Evolutionary conservation across 2,329 filamentous ascomycete species (phyloP).

Genomic region (Botrytis porri): DNA sequence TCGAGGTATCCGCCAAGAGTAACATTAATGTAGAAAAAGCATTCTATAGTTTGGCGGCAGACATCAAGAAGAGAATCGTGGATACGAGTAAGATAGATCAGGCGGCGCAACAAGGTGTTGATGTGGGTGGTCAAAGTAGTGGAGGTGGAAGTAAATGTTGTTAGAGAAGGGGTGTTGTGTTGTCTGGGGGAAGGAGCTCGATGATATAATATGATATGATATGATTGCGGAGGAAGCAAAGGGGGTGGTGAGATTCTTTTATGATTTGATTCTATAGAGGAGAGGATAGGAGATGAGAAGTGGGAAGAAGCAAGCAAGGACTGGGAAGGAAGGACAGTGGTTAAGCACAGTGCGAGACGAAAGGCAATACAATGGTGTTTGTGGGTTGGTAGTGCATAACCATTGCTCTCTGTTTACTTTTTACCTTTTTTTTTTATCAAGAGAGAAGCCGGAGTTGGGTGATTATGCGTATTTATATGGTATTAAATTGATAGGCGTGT

Average conservation of each 20-base stretch:
- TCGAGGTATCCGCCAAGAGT: slow-evolving; percentile 97
- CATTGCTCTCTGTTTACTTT: slow-evolving; percentile 22
- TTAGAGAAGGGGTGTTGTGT: slow-evolving; percentile 45
- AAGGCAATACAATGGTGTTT: slow-evolving; percentile 17
- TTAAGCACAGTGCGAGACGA: background rate
- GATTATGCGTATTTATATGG: slow-evolving; percentile 20
- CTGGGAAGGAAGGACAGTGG: background rate
- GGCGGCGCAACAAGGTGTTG: slow-evolving; percentile 57
- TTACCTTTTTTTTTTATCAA: slow-evolving; percentile 19
- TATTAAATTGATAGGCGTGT: slow-evolving; percentile 23
- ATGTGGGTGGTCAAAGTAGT: slow-evolving; percentile 60
- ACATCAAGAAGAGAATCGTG: slow-evolving; percentile 98
- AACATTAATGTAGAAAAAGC: slow-evolving; percentile 99
- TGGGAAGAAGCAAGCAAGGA: background rate
- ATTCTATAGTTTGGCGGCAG: slow-evolving; percentile 89
- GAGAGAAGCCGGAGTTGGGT: slow-evolving; percentile 38
- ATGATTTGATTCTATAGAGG: slow-evolving; percentile 5
- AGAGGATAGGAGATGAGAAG: background rate
- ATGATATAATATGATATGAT: background rate
- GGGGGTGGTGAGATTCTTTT: slow-evolving; percentile 22
- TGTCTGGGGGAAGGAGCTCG: background rate
- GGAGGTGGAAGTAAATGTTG: slow-evolving; percentile 71
- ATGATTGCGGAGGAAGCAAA: background rate
- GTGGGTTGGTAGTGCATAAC: slow-evolving; percentile 21
- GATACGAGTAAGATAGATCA: slow-evolving; percentile 81